Base-by-base conservation (phyloP, 1,139 yeast genomes). In the Trichomonascaceae sp. region DNA sequence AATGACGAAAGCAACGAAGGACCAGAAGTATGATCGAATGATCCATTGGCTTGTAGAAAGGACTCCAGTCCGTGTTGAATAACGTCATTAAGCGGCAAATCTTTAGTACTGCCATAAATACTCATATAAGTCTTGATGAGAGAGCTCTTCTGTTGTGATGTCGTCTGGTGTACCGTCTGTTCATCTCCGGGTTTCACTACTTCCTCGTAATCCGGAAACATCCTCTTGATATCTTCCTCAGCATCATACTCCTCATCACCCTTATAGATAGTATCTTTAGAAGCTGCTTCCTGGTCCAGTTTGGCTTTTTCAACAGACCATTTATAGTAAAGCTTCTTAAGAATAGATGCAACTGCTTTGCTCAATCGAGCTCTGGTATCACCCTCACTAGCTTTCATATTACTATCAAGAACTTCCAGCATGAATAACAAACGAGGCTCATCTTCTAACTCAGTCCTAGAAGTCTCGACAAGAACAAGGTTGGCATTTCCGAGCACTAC, bases 191-290 rank as follows among this genome's bases (percentile, higher is more conserved):
- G 12, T 10, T 45, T 52, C 12, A 49, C 15, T 43, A 52, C 72
- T 3, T 85, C 88, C 50, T 89, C 96, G 62, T 81, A 89, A 64
- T 89, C 96, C 0, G 98, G 98, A 77, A 93, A 93, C 70, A 91
- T 69, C 27, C 69, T 67, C 63, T 74, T 79, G 70, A 91, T 88
- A 54, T 90, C 97, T 24, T 78, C 83, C 58, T 86, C 95, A 10
- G 81, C 77, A 60, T 76, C 79, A 3, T 81, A 80, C 1, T 81
- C 79, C 57, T 85, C 85, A 30, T 74, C 61, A 27, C 62, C 79
- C 51, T 72, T 70, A 66, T 79, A 87, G 49, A 87, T 73, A 24
- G 85, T 82, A 1, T 81, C 81, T 50, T 81, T 79, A 55, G 80
- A 81, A 12, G 80, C 78, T 10, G 77, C 82, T 45, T 79, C 80